Base-by-base conservation (phyloP, 768 basidiomycete species). In the Kwoniella heveanensis region DNA sequence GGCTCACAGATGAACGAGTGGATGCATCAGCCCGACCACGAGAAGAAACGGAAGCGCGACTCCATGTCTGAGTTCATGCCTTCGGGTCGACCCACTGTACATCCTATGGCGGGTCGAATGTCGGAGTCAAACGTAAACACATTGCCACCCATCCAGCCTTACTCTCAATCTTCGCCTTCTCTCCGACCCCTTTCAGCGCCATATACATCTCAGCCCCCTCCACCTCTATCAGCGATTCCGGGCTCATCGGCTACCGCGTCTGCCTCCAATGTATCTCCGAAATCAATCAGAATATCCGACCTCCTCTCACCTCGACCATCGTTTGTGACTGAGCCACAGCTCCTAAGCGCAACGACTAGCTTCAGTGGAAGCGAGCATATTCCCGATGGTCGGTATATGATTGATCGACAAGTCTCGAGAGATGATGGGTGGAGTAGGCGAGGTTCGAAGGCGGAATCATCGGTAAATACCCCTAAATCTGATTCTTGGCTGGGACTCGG, bases 241-340 rank as follows among this genome's bases (percentile, higher is more conserved):
- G 19, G 55, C 21, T 12, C 37, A 21, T 46, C 56, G 7, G 26
- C 56, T 6, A 22, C 56, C 2, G 56, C n/a, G 25, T 44, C 39
- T 8, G 13, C 48, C 10, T 49, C 48, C 7, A 64, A 56, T 19
- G 44, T 57, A 0, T 64, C 62, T 19, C 62, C 62, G 3, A 27
- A 49, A 37, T 64, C 62, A n/a, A 64, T 64, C 19, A 47, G 62
- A 17, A 64, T 64, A 27, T 64, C 62, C 24, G 62, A 64, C 32
- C 46, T 64, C 21, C 21, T 64, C 5, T 57, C 55, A 12, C 62
- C 55, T 6, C 48, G 32, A 29, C 6, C 56, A 21, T 29, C 22
- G 7, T n/a, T 17, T 22, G 19, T 39, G 24, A 32, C 51, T 39
- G 39, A 61, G 27, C 29, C 52, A 26, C 12, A 22, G 22, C 32